A percentile compares a stretch with the other conserved stretches of the same genome.
Evolutionary conservation across 768 basidiomycete genomes (phyloP).

Genomic region (Suillus decipiens): DNA sequence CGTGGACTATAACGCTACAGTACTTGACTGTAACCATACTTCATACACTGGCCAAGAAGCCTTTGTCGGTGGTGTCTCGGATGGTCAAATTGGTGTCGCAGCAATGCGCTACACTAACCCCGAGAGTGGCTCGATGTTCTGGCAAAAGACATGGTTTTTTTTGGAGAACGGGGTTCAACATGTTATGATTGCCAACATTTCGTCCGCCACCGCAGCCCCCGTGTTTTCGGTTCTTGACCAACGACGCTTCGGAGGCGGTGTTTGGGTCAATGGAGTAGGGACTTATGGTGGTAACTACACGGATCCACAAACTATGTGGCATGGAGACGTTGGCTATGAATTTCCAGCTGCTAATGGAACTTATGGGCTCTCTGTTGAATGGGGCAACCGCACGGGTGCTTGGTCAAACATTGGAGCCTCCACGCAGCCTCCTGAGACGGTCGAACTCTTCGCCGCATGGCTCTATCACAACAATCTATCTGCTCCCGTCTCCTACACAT

Average conservation of each 20-base stretch:
- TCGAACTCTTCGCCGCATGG: slow-evolving; percentile 68
- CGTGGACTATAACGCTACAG: slow-evolving; percentile 59
- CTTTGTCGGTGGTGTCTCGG: slow-evolving; percentile 69
- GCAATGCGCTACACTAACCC: slow-evolving; percentile 74
- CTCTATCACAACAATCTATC: slow-evolving; percentile 43
- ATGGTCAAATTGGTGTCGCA: slow-evolving; percentile 54
- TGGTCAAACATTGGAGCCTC: slow-evolving; percentile 70
- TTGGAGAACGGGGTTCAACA: slow-evolving; percentile 61
- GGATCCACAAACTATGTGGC: slow-evolving; percentile 52
- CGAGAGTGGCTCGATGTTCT: slow-evolving; percentile 49
- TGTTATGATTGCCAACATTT: slow-evolving; percentile 57
- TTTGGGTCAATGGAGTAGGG: slow-evolving; percentile 44
- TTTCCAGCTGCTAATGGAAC: slow-evolving; percentile 36
- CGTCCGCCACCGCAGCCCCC: slow-evolving; percentile 44
- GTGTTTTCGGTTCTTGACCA: slow-evolving; percentile 72
- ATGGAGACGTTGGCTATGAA: slow-evolving; percentile 63
- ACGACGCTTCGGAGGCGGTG: slow-evolving; percentile 43
- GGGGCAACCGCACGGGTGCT: slow-evolving; percentile 52
- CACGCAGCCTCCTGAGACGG: slow-evolving; percentile 53
- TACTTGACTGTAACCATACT: slow-evolving; percentile 48
- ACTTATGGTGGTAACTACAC: slow-evolving; percentile 7
- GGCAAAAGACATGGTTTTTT: slow-evolving; percentile 79
- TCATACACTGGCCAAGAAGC: slow-evolving; percentile 46
- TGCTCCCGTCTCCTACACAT: slow-evolving; percentile 51
- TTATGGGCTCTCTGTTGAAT: slow-evolving; percentile 39